Evolutionary conservation across 345 rosid genomes (phyloP), one percentile per base, ranked within the genome.

Genomic region (Boechera stricta): DNA sequence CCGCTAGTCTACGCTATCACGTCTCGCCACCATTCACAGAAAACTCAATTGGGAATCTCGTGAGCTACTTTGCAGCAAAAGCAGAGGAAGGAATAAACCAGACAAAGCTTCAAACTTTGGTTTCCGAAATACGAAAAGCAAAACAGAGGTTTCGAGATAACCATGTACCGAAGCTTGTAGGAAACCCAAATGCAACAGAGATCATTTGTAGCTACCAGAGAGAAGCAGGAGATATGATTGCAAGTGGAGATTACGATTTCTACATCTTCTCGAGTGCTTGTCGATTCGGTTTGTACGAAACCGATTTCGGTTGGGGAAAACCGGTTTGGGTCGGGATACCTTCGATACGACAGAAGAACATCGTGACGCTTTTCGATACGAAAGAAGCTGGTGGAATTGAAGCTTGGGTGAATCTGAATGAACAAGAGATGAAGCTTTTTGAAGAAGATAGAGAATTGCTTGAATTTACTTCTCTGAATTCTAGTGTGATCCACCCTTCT

Each of bases 231-330:
- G 74, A 71, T 8, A 47, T 55, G 61, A 47, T 35, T 12, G 79
- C 59, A 9, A 72, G 77, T 33, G 76, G 78, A 8, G 76, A 55
- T 1, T 62, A 28, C 24, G 80, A 79, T 56, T 74, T 80, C 58
- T 82, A 82, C 54, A 70, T 69, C 26, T 60, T 55, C 12, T 38
- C 82, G 0, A 78, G 83, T 45, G 35, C 66, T 71, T 69, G 82
- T 52, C 67, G 77, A 3, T 68, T 74, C 7, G 80, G 78, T 35
- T 21, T 77, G 0, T 82, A 82, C 6, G 82, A 74, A 3, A 15
- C 73, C 2, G 82, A 85, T 77, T 82, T 82, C 47, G 82, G 85
- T 57, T 80, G 79, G 82, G 85, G 85, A 3, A 77, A 71, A 52
- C 85, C 85, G 55, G 67, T 69, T n/a, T 85, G 87, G 87, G 63